Evolutionary conservation across 768 basidiomycete genomes (phyloP).

Genomic region (Suillus luteus): DNA sequence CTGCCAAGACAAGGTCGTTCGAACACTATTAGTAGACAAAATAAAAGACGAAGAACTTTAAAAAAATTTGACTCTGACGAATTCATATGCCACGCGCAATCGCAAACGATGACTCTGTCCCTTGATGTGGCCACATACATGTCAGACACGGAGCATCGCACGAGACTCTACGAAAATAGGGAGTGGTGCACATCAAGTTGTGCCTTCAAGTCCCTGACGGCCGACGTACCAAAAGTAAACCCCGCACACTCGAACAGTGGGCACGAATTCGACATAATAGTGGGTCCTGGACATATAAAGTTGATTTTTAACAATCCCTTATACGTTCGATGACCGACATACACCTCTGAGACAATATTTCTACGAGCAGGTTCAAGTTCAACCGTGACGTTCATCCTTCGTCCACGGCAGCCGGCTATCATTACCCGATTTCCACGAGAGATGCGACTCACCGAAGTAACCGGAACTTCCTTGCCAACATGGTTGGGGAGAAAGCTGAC

Average conservation of each 20-base stretch:
- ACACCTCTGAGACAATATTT: too few species aligned
- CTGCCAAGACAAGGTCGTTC: constrained; percentile 85
- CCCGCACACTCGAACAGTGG: neutral
- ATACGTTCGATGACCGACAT: too few species aligned
- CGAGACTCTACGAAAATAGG: neutral
- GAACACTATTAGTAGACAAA: constrained; percentile 44
- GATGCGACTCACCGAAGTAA: constrained; percentile 4
- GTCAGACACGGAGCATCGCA: neutral
- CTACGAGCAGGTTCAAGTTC: too few species aligned
- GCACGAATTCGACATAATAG: too few species aligned
- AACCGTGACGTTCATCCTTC: too few species aligned
- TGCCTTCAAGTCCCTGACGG: neutral
- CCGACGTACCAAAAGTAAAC: neutral
- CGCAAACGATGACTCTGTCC: neutral
- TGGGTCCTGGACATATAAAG: too few species aligned
- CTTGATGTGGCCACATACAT: neutral
- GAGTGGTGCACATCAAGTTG: neutral
- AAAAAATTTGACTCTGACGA: neutral
- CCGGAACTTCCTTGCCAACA: neutral
- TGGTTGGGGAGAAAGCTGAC: neutral
- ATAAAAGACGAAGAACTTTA: neutral
- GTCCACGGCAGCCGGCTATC: neutral
- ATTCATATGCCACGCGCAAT: neutral
- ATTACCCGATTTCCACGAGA: neutral
- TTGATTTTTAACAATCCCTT: too few species aligned